Evolutionary conservation across 2,329 filamentous ascomycete species (phyloP).

Genomic region (Monilinia vaccinii-corymbosi): DNA sequence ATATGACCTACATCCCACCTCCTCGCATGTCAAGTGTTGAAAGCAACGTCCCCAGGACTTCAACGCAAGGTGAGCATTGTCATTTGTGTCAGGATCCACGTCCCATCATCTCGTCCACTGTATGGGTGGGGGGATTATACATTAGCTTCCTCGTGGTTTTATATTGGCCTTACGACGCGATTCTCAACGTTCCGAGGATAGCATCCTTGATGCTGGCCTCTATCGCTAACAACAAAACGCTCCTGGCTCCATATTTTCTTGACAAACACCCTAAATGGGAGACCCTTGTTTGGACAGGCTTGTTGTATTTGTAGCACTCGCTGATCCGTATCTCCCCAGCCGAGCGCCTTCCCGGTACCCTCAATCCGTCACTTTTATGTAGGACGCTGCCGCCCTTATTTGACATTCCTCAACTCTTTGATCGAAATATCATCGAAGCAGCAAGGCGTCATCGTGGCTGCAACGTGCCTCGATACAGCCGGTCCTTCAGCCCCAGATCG

Average conservation of each 20-base stretch:
- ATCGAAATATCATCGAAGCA: slow-evolving; percentile 4
- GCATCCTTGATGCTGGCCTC: not conserved
- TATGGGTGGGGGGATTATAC: not conserved
- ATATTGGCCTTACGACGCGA: slow-evolving; percentile 3
- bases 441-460: slow-evolving; percentile 10
- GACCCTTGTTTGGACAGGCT: slow-evolving; percentile 9
- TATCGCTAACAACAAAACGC: slow-evolving; percentile 2
- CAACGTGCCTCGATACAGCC: slow-evolving; percentile 10
- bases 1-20: slow-evolving; percentile 4
- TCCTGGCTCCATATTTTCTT: slow-evolving; percentile 5
- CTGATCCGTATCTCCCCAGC: slow-evolving; percentile 13
- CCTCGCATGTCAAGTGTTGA: slow-evolving; percentile 5
- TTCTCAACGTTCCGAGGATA: slow-evolving; percentile 3
- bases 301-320: slow-evolving; percentile 11
- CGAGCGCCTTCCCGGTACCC: slow-evolving; percentile 4
- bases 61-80: not conserved
- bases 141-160: slow-evolving; percentile 8
- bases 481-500: not conserved
- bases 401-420: not conserved
- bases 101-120: not conserved
- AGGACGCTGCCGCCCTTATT: slow-evolving; percentile 9
- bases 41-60: not conserved
- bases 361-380: slow-evolving; percentile 10
- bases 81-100: slow-evolving; percentile 1
- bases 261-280: slow-evolving; percentile 7